A percentile compares a stretch with the other conserved stretches of the same genome.
These are phyloP conservation scores for Physaria fendleri DNA, from an alignment of 345 rosid genomes.

Conservation along the genomic window DNA sequence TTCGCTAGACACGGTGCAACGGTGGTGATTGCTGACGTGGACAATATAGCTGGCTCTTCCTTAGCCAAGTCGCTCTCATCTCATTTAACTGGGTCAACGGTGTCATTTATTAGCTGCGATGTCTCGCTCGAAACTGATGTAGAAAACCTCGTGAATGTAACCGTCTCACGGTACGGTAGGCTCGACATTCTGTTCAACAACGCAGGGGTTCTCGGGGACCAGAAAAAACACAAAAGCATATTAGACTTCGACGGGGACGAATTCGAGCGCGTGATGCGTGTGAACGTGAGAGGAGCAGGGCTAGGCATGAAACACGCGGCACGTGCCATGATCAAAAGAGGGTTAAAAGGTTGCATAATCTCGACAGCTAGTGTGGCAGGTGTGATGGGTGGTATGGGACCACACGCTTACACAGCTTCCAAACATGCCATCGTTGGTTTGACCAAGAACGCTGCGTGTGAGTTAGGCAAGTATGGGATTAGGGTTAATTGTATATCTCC, in stretches of 20 bases:
- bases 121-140: slow-evolving; percentile 59
- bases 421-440: slow-evolving; percentile 82
- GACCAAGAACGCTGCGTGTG: slow-evolving; percentile 74
- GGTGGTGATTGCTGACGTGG: slow-evolving; percentile 71
- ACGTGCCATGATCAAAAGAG: slow-evolving; percentile 52
- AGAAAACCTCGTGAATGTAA: slow-evolving; percentile 44
- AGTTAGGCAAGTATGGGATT: slow-evolving; percentile 66
- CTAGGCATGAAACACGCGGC: slow-evolving; percentile 87
- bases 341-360: slow-evolving; percentile 53
- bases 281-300: slow-evolving; percentile 59
- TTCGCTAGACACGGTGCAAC: slow-evolving; percentile 72
- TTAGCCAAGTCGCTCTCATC: slow-evolving; percentile 44
- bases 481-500: slow-evolving; percentile 84
- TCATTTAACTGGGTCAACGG: slow-evolving; percentile 8
- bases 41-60: slow-evolving; percentile 40
- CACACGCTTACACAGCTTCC: slow-evolving; percentile 83
- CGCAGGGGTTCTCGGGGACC: slow-evolving; percentile 73
- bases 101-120: slow-evolving; percentile 58
- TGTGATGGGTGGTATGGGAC: slow-evolving; percentile 79
- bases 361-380: slow-evolving; percentile 80
- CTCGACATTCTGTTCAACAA: slow-evolving; percentile 72
- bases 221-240: slow-evolving; percentile 62
- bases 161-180: slow-evolving; percentile 44
- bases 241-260: slow-evolving; percentile 54
- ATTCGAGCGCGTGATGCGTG: slow-evolving; percentile 61